A percentile compares a stretch with the other conserved stretches of the same genome.
Conservation (phyloP, 495 filamentous ascomycete genomes). For the Trichoderma gamsii region DNA sequence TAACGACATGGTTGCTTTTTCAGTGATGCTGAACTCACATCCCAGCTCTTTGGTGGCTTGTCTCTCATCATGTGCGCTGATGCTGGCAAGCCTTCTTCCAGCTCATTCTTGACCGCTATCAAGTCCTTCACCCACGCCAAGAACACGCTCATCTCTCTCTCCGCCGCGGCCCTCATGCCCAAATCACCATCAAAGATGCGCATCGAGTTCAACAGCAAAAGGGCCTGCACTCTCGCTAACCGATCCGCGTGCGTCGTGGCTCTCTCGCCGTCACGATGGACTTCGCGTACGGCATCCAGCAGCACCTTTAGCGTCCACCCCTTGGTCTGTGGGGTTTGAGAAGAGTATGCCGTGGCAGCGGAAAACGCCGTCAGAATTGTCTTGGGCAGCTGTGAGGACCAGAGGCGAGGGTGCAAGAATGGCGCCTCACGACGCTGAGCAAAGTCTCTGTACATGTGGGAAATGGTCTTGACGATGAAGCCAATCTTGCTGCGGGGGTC, state of each 20-base stretch:
- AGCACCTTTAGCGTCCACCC: slow-evolving; percentile 28
- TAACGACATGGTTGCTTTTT: background rate
- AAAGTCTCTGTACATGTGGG: background rate
- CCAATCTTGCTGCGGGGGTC: slow-evolving; percentile 14
- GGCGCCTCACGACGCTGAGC: slow-evolving; percentile 5
- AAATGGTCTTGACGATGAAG: background rate
- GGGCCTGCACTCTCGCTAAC: slow-evolving; percentile 31
- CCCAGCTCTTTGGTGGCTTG: slow-evolving; percentile 26
- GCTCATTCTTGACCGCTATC: slow-evolving; percentile 10
- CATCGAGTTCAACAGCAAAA: slow-evolving; percentile 33
- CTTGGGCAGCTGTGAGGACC: slow-evolving; percentile 26
- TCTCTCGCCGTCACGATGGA: slow-evolving; percentile 18
- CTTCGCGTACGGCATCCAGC: slow-evolving; percentile 22
- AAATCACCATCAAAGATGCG: slow-evolving; percentile 36
- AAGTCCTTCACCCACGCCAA: slow-evolving; percentile 14
- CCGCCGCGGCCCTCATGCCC: slow-evolving; percentile 27
- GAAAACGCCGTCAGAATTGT: slow-evolving; percentile 31
- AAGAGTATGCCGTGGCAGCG: slow-evolving; percentile 28
- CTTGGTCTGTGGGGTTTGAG: slow-evolving; percentile 27
- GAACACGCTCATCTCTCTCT: slow-evolving; percentile 24
- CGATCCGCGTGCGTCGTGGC: slow-evolving; percentile 25
- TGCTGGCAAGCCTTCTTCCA: slow-evolving; percentile 10
- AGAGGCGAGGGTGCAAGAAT: slow-evolving; percentile 21
- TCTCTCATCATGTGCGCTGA: background rate
- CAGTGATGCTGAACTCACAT: slow-evolving; percentile 18